phyloP scores from a whole-genome alignment of 495 filamentous ascomycete genomes.

The Lepidopterella palustris region DNA sequence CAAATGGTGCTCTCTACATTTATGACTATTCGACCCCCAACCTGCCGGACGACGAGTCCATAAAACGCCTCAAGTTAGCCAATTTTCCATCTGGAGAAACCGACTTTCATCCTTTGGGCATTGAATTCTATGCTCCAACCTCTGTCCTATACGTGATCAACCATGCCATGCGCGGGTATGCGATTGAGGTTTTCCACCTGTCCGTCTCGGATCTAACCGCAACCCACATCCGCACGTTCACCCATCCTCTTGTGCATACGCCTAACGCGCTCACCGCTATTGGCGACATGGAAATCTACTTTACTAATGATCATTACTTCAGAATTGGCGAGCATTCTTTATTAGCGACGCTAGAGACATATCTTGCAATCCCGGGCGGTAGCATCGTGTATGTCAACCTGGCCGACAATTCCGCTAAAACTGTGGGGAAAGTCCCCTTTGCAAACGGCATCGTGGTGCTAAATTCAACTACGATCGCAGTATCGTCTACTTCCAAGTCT shows the following conservation, averaged over 20 bases:
- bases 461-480: slow-evolving; percentile 37
- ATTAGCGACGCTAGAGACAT: slow-evolving; percentile 35
- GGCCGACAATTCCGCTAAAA: slow-evolving; percentile 11
- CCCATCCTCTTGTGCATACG: slow-evolving; percentile 22
- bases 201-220: slow-evolving; percentile 1
- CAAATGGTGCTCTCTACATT: slow-evolving; percentile 36
- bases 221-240: slow-evolving; percentile 16
- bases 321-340: slow-evolving; percentile 11
- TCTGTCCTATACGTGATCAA: slow-evolving; percentile 36
- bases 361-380: slow-evolving; percentile 34
- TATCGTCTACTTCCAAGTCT: slow-evolving; percentile 33
- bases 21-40: slow-evolving; percentile 34
- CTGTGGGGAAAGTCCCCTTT: slow-evolving; percentile 29
- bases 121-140: slow-evolving; percentile 38
- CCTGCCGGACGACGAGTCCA: slow-evolving; percentile 22
- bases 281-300: slow-evolving; percentile 16
- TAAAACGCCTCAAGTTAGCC: slow-evolving; percentile 29
- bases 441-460: slow-evolving; percentile 38
- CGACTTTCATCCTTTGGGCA: slow-evolving; percentile 44
- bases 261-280: slow-evolving; percentile 29
- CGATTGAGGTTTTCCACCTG: slow-evolving; percentile 28
- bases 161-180: slow-evolving; percentile 22
- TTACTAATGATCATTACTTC: slow-evolving; percentile 34
- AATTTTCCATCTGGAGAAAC: slow-evolving; percentile 27
- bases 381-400: slow-evolving; percentile 40